Base-by-base conservation (phyloP, 768 basidiomycete genomes). In the Trametes elegans region DNA sequence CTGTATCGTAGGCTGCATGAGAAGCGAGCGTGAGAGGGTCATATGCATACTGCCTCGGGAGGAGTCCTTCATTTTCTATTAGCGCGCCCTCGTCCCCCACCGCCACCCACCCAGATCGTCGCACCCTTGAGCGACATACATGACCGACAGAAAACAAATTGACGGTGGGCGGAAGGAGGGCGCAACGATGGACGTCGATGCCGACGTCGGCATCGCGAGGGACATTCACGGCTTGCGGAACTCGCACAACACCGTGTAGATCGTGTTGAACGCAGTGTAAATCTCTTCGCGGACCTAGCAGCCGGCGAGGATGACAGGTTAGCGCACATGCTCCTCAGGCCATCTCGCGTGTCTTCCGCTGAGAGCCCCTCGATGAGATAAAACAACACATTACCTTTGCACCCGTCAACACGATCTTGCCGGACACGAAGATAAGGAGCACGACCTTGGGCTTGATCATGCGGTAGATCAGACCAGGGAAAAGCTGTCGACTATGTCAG, bases 391-490 rank as follows among this genome's bases (percentile, higher is more conserved):
- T 80, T 74, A 95, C 97, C 88, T 99, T 99, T 28, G 97, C 97
- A 70, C 97, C 97, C 24, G 97, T 98, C 69, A 99, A 75, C 53
- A 99, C 97, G 64, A 98, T 98, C 79, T 98, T 99, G 28, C 97
- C 97, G 23, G 95, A 98, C 11, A 98, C 97, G 74, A 99, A 99
- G 66, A 99, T 98, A 47, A 99, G 80, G 36, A 99, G 76, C 35
- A 99, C 97, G 60, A 99, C 97, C 75, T 99, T 99, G 7, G 97
- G 97, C 73, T 98, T 97, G 75, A 98, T 90, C 97, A 98, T 98
- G 64, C 96, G 90, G 68, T 99, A 98, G 70, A 99, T 98, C 40
- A 99, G 81, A 66, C 97, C 96, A 49, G 97, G 96, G 87, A 99
- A 98, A 52, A 98, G 76, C 96, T 98, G 53, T 16, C 23, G 19